Percentiles rank a stretch among this genome's conserved stretches.
Conservation (phyloP, 305 asterid genomes). For the Fraxinus platypoda region DNA sequence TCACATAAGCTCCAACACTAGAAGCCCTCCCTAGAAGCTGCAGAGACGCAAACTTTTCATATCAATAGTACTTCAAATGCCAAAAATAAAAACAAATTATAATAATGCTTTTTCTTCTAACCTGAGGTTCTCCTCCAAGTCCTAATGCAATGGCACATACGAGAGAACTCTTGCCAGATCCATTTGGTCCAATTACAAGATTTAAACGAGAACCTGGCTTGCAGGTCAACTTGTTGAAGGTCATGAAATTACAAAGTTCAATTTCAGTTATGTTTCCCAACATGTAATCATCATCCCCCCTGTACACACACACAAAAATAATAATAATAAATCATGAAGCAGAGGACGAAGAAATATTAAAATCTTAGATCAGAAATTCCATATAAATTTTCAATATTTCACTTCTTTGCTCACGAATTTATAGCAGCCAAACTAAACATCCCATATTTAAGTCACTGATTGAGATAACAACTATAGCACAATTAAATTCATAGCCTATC, state of each 20-base stretch:
- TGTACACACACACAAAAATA: constrained; percentile 27
- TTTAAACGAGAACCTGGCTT: constrained; percentile 85
- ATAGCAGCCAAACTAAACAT: background rate
- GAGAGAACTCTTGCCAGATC: constrained; percentile 96
- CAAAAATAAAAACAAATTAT: constrained; percentile 12
- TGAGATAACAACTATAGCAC: constrained; percentile 7
- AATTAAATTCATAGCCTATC: background rate
- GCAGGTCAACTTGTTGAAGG: constrained; percentile 65
- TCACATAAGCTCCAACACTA: constrained; percentile 86
- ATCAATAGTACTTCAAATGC: constrained; percentile 11
- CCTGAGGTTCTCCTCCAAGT: constrained; percentile 97
- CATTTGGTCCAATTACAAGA: constrained; percentile 96
- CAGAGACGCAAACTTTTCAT: constrained; percentile 20
- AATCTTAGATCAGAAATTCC: background rate
- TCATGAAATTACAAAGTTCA: constrained; percentile 90
- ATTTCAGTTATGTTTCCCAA: constrained; percentile 79
- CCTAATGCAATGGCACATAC: constrained; percentile 98
- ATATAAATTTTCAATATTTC: background rate
- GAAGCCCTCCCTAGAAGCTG: constrained; percentile 96
- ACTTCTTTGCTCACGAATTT: background rate
- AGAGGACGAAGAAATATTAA: constrained; percentile 1
- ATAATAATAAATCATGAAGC: too few relatives aligned
- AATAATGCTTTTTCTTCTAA: constrained; percentile 23
- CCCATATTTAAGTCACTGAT: background rate
- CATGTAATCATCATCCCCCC: constrained; percentile 80